Conservation (phyloP, 108 stramenopile genomes). For the Schizochytrium sp. region DNA sequence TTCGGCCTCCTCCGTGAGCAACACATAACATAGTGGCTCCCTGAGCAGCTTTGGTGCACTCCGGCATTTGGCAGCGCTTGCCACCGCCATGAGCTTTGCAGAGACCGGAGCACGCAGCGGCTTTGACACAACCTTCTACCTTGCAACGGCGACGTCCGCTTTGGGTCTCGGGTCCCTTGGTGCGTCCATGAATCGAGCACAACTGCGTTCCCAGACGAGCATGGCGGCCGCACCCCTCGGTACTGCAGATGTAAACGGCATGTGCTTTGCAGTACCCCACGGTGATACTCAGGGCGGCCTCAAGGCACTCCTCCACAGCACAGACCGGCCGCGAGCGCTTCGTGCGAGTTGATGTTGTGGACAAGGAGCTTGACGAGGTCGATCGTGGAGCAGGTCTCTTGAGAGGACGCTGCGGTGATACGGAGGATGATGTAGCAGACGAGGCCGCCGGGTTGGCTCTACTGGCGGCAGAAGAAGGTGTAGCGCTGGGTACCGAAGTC, state of each 20-base stretch:
- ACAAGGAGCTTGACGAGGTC: background rate
- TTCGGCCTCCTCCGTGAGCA: slow-evolving; percentile 94
- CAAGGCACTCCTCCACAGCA: background rate
- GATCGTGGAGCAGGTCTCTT: background rate
- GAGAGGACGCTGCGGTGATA: background rate
- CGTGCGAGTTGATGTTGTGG: background rate
- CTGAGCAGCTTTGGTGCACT: slow-evolving; percentile 83
- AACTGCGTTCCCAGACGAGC: slow-evolving; percentile 78
- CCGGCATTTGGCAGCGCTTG: slow-evolving; percentile 36
- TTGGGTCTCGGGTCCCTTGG: slow-evolving; percentile 32
- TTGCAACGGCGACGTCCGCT: slow-evolving; percentile 74
- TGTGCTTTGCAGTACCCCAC: slow-evolving; percentile 33
- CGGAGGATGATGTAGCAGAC: background rate
- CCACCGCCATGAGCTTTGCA: slow-evolving; percentile 53
- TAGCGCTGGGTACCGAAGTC: background rate
- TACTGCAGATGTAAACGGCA: background rate
- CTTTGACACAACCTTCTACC: slow-evolving; percentile 76
- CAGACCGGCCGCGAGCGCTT: slow-evolving; percentile 17
- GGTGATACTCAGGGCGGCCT: background rate
- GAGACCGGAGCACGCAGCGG: slow-evolving; percentile 44
- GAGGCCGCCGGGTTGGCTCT: background rate
- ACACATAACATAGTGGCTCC: slow-evolving; percentile 87
- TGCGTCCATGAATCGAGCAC: slow-evolving; percentile 25
- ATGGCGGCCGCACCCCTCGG: slow-evolving; percentile 83
- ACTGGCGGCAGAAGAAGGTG: background rate